Evolutionary conservation across 129 eudicot species (phyloP).

Genomic region (Artemisia tridentata): DNA sequence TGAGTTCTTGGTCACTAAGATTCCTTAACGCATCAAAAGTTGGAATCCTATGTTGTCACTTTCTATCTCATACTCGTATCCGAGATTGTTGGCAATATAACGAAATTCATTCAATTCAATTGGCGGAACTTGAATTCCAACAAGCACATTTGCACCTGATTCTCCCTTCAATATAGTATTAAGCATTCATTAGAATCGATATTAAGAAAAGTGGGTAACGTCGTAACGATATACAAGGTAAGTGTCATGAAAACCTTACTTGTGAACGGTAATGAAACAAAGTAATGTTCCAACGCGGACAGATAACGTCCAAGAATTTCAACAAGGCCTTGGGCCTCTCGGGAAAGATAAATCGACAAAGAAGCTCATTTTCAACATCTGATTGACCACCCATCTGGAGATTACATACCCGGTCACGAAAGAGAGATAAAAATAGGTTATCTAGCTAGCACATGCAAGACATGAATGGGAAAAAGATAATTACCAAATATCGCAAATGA

Average conservation of each 20-base stretch:
- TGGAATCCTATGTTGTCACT: constrained; percentile 53
- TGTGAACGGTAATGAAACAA: constrained; percentile 92
- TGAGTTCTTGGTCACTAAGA: too few species aligned
- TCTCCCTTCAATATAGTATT: constrained; percentile 42
- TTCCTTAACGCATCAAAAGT: constrained; percentile 61
- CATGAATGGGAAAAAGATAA: constrained; percentile 2
- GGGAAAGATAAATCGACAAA: constrained; percentile 76
- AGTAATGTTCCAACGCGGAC: constrained; percentile 91
- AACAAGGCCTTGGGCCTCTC: constrained; percentile 77
- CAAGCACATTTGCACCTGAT: constrained; percentile 70
- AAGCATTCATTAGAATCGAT: not conserved
- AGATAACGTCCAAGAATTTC: constrained; percentile 73
- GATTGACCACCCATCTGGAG: constrained; percentile 88
- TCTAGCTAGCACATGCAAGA: not conserved
- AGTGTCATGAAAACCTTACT: constrained; percentile 34
- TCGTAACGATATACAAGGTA: too few species aligned
- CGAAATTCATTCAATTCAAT: constrained; percentile 47
- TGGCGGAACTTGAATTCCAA: constrained; percentile 55
- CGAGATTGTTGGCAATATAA: constrained; percentile 52
- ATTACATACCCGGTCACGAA: not conserved
- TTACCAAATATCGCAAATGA: constrained; percentile 87
- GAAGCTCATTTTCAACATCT: constrained; percentile 63
- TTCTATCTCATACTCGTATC: constrained; percentile 67
- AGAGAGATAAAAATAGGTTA: not conserved
- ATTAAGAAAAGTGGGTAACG: not conserved